Conservation (phyloP, 2,329 filamentous ascomycete genomes). For the Pseudogymnoascus sp. region DNA sequence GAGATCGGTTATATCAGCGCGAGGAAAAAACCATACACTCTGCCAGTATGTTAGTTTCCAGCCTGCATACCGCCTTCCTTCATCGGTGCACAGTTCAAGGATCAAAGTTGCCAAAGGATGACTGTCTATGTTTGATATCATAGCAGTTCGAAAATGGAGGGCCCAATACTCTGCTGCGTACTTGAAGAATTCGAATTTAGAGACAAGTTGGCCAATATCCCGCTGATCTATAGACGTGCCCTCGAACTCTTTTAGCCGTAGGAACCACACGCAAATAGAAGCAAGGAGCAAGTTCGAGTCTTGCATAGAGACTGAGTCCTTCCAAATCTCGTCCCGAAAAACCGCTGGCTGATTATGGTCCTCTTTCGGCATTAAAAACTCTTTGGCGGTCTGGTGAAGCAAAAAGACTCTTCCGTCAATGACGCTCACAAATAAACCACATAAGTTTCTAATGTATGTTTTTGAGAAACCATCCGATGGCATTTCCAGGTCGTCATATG, state of each 20-base stretch:
- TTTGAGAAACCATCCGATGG: constrained; percentile 17
- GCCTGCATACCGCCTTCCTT: not conserved
- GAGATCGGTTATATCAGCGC: not conserved
- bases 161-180: not conserved
- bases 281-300: constrained; percentile 12
- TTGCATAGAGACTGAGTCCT: constrained; percentile 7
- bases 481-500: constrained; percentile 15
- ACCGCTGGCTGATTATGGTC: not conserved
- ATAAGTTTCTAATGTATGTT: constrained; percentile 25
- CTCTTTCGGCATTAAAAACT: constrained; percentile 26
- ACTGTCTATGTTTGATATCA: not conserved
- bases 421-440: constrained; percentile 33
- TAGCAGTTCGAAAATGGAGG: constrained; percentile 5
- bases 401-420: constrained; percentile 30
- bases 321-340: constrained; percentile 8
- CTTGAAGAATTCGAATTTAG: not conserved
- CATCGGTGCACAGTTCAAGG: not conserved
- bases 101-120: not conserved
- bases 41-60: not conserved
- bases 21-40: no score
- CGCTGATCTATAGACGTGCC: not conserved
- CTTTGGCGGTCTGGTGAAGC: constrained; percentile 35
- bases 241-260: not conserved
- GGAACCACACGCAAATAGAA: constrained; percentile 6
- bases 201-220: not conserved